A percentile compares a stretch with the other conserved stretches of the same genome.
Conservation (phyloP, 176 grass and related monocot genomes). For the Rhynchospora breviuscula region DNA sequence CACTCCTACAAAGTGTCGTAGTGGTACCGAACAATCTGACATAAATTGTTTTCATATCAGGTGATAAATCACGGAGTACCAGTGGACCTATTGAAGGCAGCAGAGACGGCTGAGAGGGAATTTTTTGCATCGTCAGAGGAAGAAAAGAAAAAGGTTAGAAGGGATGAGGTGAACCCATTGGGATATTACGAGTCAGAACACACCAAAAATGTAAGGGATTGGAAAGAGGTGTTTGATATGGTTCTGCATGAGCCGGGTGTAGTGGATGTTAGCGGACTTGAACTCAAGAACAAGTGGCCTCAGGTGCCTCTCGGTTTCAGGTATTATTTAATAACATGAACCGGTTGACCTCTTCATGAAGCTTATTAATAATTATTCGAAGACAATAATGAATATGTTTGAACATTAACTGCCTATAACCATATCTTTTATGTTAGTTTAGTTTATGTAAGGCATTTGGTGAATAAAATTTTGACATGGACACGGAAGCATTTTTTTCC, state of each 20-base stretch:
- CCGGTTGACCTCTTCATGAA: no score
- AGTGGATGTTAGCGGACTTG: slow-evolving; percentile 26
- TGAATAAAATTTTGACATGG: no score
- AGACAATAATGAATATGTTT: no score
- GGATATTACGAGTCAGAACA: slow-evolving; percentile 82
- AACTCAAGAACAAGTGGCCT: slow-evolving; percentile 69
- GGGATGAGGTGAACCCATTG: slow-evolving; percentile 52
- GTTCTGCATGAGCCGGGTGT: slow-evolving; percentile 17
- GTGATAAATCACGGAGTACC: slow-evolving; percentile 60
- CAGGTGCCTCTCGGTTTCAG: slow-evolving; percentile 45
- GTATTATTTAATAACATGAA: no score
- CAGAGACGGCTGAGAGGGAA: slow-evolving; percentile 32
- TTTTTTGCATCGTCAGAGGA: slow-evolving; percentile 55
- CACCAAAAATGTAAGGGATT: slow-evolving; percentile 92
- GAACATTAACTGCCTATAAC: no score
- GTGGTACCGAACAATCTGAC: not conserved
- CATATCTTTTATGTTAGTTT: no score
- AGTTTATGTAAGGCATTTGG: no score
- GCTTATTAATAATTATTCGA: no score
- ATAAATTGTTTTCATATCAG: not conserved
- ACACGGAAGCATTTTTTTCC: no score
- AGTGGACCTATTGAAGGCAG: slow-evolving; percentile 21
- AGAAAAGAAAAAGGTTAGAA: slow-evolving; percentile 35
- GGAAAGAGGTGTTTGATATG: slow-evolving; percentile 92
- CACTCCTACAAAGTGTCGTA: no score